These are phyloP conservation scores for Fraxinus albicans DNA, from an alignment of 305 asterid genomes.

Conservation along the genomic window DNA sequence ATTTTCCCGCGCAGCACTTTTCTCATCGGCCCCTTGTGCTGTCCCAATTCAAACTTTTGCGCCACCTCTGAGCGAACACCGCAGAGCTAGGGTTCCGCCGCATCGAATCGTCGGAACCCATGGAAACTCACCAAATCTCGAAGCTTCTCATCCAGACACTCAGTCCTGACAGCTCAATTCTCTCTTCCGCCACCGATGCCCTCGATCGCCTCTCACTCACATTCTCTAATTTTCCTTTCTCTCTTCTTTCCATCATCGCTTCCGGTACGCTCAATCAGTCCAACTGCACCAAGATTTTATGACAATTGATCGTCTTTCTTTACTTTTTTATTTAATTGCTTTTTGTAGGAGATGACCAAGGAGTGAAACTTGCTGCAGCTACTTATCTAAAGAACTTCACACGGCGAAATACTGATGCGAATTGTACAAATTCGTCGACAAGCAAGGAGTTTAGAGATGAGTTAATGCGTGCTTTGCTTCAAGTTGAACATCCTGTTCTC, in stretches of 20 bases:
- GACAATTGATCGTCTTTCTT: neutral
- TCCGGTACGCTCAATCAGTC: conserved; percentile 18
- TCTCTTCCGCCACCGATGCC: conserved; percentile 34
- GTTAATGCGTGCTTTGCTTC: conserved; percentile 34
- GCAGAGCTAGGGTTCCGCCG: conserved; percentile 33
- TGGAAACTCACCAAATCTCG: conserved; percentile 30
- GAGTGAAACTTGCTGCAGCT: conserved; percentile 41
- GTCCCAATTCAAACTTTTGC: conserved; percentile 1
- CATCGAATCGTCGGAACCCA: conserved; percentile 11
- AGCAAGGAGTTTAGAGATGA: conserved; percentile 41
- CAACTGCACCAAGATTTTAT: neutral
- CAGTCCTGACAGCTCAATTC: conserved; percentile 24
- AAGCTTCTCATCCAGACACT: conserved; percentile 37
- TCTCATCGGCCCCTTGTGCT: neutral
- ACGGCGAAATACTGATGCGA: conserved; percentile 28
- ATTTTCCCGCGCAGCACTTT: conserved; percentile 29
- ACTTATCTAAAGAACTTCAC: conserved; percentile 43
- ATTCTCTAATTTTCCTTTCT: conserved; percentile 29
- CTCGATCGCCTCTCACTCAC: conserved; percentile 33
- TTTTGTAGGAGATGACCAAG: conserved; percentile 27
- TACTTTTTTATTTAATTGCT: neutral
- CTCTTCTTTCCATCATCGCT: conserved; percentile 32
- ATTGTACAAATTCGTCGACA: conserved; percentile 10
- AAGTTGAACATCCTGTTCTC: conserved; percentile 33
- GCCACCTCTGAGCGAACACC: neutral